A percentile compares a stretch with the other conserved stretches of the same genome.
phyloP scores from a whole-genome alignment of 2,329 filamentous ascomycete species.

The Alternaria panax region DNA sequence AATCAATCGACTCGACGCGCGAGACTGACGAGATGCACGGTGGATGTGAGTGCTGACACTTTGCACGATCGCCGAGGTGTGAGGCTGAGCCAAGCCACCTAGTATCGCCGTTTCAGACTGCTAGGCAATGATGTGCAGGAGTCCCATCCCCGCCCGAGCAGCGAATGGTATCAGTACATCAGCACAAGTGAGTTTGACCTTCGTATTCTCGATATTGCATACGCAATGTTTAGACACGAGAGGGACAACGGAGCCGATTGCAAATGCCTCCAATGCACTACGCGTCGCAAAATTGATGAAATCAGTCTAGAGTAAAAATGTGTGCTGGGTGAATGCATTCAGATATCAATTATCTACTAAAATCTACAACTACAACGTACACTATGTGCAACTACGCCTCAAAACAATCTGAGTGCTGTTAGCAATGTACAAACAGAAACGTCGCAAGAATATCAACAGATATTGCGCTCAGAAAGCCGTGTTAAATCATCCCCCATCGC shows the following conservation, averaged over 20 bases:
- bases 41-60: slow-evolving; percentile 24
- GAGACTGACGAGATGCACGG: slow-evolving; percentile 24
- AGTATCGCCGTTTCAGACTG: slow-evolving; percentile 38
- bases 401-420: slow-evolving; percentile 10
- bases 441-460: slow-evolving; percentile 13
- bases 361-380: background rate
- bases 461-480: slow-evolving; percentile 67
- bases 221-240: background rate
- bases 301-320: no score
- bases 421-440: slow-evolving; percentile 17
- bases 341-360: background rate
- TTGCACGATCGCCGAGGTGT: slow-evolving; percentile 23
- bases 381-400: background rate
- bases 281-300: background rate
- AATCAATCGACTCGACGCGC: slow-evolving; percentile 33
- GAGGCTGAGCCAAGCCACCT: slow-evolving; percentile 33
- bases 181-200: background rate
- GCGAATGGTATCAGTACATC: slow-evolving; percentile 5
- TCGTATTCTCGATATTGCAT: background rate
- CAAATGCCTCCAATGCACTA: no score
- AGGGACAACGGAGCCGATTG: background rate
- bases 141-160: slow-evolving; percentile 14
- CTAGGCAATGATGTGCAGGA: slow-evolving; percentile 32
- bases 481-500: slow-evolving; percentile 72
- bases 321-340: background rate